Evolutionary conservation across 106 monocot genomes (phyloP).

Genomic region (Acanthochlamys bracteata): DNA sequence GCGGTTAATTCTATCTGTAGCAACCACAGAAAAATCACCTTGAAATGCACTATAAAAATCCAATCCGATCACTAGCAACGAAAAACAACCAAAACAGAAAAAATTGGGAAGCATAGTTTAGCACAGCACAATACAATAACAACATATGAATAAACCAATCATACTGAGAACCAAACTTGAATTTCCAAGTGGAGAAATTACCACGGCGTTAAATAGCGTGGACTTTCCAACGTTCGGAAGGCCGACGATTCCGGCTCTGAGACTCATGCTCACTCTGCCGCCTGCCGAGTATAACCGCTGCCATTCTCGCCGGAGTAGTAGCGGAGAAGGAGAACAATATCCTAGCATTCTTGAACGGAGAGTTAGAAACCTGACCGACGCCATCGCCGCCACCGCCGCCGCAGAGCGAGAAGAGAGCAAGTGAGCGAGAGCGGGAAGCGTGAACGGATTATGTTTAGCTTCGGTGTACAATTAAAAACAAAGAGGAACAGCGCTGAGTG

Average conservation of each 20-base stretch:
- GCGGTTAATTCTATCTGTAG: no score
- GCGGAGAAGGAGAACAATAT: slow-evolving; percentile 10
- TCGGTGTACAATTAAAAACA: no score
- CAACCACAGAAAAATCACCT: no score
- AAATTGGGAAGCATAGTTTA: no score
- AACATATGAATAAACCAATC: no score
- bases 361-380: slow-evolving; percentile 32
- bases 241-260: slow-evolving; percentile 91
- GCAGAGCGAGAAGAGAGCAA: not conserved
- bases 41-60: no score
- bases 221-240: slow-evolving; percentile 97
- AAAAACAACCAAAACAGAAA: no score
- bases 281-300: slow-evolving; percentile 46
- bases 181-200: no score
- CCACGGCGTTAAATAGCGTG: slow-evolving; percentile 93
- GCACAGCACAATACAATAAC: no score
- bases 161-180: no score
- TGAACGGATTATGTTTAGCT: not conserved
- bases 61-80: no score
- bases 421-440: not conserved
- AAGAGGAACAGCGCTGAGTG: no score
- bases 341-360: slow-evolving; percentile 9
- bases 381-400: not conserved
- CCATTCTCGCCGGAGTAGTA: slow-evolving; percentile 31
- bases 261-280: slow-evolving; percentile 77